A percentile compares a stretch with the other conserved stretches of the same genome.
Evolutionary conservation across 768 basidiomycete species (phyloP).

Genomic region (Boletus fagicola): DNA sequence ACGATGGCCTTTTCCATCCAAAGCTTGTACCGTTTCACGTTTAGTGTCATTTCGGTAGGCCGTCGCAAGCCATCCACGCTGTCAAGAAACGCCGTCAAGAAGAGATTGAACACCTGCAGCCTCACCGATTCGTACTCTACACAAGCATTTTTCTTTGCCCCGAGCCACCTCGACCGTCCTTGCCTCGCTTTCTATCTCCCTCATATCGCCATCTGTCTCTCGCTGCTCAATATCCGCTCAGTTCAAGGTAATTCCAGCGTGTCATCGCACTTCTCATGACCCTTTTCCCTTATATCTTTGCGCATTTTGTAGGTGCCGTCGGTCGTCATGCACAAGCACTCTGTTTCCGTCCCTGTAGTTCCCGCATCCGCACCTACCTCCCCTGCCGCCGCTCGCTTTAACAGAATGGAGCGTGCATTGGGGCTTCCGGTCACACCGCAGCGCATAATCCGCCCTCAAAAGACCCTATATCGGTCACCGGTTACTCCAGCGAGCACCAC

Average conservation of each 20-base stretch:
- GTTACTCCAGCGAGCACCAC: conserved; percentile 52
- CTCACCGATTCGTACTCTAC: conserved; percentile 18
- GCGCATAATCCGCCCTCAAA: conserved; percentile 48
- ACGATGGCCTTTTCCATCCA: conserved; percentile 25
- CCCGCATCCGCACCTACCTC: conserved; percentile 47
- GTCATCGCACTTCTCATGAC: neutral
- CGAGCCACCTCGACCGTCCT: conserved; percentile 22
- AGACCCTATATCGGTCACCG: conserved; percentile 53
- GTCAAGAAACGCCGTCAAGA: conserved; percentile 13
- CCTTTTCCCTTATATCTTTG: conserved; percentile 12
- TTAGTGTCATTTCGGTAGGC: conserved; percentile 25
- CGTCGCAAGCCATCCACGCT: conserved; percentile 14
- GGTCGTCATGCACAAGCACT: conserved; percentile 31
- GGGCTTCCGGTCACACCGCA: conserved; percentile 62
- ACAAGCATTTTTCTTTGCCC: conserved; percentile 11
- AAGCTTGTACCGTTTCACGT: conserved; percentile 30
- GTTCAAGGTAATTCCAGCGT: conserved; percentile 22
- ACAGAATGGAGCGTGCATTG: conserved; percentile 29
- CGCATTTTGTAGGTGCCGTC: conserved; percentile 11
- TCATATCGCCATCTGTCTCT: conserved; percentile 24
- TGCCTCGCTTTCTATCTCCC: conserved; percentile 25
- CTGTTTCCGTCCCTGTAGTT: conserved; percentile 29
- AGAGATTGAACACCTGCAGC: conserved; percentile 2
- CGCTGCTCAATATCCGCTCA: conserved; percentile 14
- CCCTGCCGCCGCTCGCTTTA: conserved; percentile 39